Conservation (phyloP, 352 stramenopile genomes). For the Phytophthora gonapodyides region DNA sequence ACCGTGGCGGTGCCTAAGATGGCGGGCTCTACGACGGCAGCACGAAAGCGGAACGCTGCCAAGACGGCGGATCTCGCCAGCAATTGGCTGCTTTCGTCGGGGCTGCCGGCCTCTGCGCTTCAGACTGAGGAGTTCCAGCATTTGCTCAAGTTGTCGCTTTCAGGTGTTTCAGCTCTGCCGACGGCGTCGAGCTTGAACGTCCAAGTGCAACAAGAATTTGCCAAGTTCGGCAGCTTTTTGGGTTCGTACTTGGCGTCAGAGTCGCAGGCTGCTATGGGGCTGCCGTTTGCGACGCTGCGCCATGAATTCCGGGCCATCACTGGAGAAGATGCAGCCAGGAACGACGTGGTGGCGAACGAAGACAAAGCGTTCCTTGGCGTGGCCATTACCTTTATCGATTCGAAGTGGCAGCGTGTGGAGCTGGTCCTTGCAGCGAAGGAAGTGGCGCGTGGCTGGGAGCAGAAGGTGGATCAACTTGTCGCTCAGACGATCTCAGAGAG, state of each 20-base stretch:
- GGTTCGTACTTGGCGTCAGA: constrained; percentile 28
- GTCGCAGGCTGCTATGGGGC: constrained; percentile 18
- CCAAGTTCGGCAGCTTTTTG: constrained; percentile 26
- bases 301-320: constrained; percentile 24
- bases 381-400: constrained; percentile 35
- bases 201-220: constrained; percentile 35
- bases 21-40: neutral
- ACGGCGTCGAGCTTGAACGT: constrained; percentile 14
- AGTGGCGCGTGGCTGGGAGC: constrained; percentile 18
- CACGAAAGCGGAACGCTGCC: constrained; percentile 9
- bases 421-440: constrained; percentile 30
- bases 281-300: constrained; percentile 32
- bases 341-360: constrained; percentile 6
- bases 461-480: constrained; percentile 29
- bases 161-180: neutral
- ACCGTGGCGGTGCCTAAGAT: neutral
- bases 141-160: constrained; percentile 19
- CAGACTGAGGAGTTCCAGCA: constrained; percentile 26
- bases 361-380: constrained; percentile 30
- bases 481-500: constrained; percentile 20
- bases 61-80: constrained; percentile 28
- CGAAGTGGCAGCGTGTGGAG: constrained; percentile 36
- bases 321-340: constrained; percentile 10
- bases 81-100: constrained; percentile 39
- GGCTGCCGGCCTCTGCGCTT: constrained; percentile 21